These are phyloP conservation scores for Rhinocladiella similis DNA, from an alignment of 2,329 filamentous ascomycete genomes.

Conservation along the genomic window DNA sequence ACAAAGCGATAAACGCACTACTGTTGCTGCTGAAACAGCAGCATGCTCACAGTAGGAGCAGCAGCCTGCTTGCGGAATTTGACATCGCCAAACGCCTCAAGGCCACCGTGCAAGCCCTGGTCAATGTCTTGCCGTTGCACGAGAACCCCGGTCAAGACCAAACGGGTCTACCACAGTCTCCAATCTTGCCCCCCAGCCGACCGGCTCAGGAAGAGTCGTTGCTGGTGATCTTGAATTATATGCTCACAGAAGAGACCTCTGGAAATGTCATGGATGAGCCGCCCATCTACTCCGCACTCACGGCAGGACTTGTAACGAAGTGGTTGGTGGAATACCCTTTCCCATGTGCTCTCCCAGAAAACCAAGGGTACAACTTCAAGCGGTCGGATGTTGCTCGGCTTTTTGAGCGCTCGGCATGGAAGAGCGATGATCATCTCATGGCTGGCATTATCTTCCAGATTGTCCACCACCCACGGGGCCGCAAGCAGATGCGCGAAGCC, in stretches of 20 bases:
- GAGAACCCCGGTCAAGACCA: slow-evolving; percentile 37
- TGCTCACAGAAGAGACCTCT: slow-evolving; percentile 44
- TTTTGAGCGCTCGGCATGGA: slow-evolving; percentile 40
- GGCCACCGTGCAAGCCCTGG: slow-evolving; percentile 26
- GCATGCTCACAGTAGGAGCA: slow-evolving; percentile 12
- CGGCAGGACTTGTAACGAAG: slow-evolving; percentile 66
- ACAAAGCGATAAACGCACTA: slow-evolving; percentile 44
- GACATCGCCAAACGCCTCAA: slow-evolving; percentile 32
- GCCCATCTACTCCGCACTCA: slow-evolving; percentile 53
- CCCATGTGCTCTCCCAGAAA: slow-evolving; percentile 52
- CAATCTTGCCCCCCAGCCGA: slow-evolving; percentile 29
- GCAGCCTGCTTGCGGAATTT: slow-evolving; percentile 11
- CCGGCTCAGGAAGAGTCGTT: slow-evolving; percentile 45
- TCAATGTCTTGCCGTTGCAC: slow-evolving; percentile 28
- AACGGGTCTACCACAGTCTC: slow-evolving; percentile 31
- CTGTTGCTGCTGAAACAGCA: slow-evolving; percentile 40
- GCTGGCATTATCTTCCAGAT: slow-evolving; percentile 44
- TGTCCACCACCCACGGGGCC: slow-evolving; percentile 38
- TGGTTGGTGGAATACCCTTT: slow-evolving; percentile 75
- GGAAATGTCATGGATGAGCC: background rate
- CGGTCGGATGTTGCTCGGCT: slow-evolving; percentile 42
- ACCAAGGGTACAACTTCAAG: slow-evolving; percentile 47
- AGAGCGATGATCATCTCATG: slow-evolving; percentile 45
- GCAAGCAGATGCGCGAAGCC: slow-evolving; percentile 42
- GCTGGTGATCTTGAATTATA: slow-evolving; percentile 56